A percentile compares a stretch with the other conserved stretches of the same genome.
phyloP scores from a whole-genome alignment of 2,329 filamentous ascomycete genomes.

The Colletotrichum camelliae region DNA sequence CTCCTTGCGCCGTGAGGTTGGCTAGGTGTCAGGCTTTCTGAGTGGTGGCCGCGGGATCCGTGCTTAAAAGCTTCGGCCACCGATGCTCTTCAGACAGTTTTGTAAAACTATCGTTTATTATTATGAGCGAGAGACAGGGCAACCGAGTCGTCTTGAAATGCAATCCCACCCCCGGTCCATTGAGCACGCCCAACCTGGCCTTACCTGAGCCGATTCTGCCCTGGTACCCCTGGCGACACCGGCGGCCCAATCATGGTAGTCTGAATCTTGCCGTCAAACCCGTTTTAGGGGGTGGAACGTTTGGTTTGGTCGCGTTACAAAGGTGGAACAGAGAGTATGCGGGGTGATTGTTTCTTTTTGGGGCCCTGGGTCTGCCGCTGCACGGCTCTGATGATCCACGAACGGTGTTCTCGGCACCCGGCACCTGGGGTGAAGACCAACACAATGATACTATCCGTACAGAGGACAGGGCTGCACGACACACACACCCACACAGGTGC shows the following conservation, averaged over 20 bases:
- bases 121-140: not conserved
- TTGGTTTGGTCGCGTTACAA: constrained; percentile 10
- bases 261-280: constrained; percentile 1
- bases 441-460: not conserved
- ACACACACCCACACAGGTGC: not conserved
- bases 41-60: not conserved
- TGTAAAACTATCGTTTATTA: not conserved
- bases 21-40: not conserved
- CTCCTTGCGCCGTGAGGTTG: not conserved
- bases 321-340: constrained; percentile 8
- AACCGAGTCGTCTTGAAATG: not conserved
- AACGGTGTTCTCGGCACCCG: constrained; percentile 3
- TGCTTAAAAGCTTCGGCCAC: not conserved
- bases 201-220: not conserved
- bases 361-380: not conserved
- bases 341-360: not conserved
- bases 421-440: not conserved
- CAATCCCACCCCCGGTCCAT: not conserved
- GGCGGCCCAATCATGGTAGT: not conserved
- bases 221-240: not conserved
- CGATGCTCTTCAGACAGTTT: not conserved
- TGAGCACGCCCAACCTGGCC: not conserved
- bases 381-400: not conserved
- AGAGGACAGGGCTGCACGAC: not conserved
- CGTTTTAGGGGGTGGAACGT: not conserved